Base-by-base conservation (phyloP, 345 rosid species). In the Citrus sp. region DNA sequence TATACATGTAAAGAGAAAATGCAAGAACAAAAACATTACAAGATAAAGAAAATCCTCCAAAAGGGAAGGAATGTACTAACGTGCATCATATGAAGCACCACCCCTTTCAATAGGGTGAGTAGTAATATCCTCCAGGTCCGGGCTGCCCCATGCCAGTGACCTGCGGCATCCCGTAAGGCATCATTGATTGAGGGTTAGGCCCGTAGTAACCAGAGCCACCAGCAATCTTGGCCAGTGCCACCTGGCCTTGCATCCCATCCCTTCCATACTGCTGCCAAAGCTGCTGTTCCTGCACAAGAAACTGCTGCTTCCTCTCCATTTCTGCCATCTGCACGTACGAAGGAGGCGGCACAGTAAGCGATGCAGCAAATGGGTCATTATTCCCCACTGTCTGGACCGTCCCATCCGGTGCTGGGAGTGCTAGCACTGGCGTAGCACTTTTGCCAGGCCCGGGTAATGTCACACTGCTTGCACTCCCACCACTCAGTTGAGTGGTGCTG, bases 381-480 rank as follows among this genome's bases (percentile, higher is more conserved):
- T 89, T 85, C 42, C 86, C 87, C 1, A 90, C 72, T 18, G 82
- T 74, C 75, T 88, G 88, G n/a, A 90, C 87, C 0, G 89, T 89
- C 71, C 97, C 97, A 74, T 92, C 93, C 0, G 95, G 93, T 5
- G 97, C 97, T 3, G 97, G 97, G 63, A 92, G 87, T 21, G 97
- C 97, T 72, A 92, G 75, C 9, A 92, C 86, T 3, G 89, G 92
- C 21, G 89, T 86, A 51, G 82, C 78, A 58, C 66, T 83, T 71
- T 84, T 75, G 22, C 90, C 90, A 2, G 80, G 85, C 32, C 87
- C 85, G 0, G 98, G 96, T 65, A 96, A 78, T 3, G 92, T 91
- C 64, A 92, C 91, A 38, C 97, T 92, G 81, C 99, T 96, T 4
- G 94, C 88, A 54, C 97, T 90, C 7, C 99, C 99, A 63, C 98